Conservation (phyloP, 225 moss, liverwort and hornwort species). For the Pleurozium schreberi region DNA sequence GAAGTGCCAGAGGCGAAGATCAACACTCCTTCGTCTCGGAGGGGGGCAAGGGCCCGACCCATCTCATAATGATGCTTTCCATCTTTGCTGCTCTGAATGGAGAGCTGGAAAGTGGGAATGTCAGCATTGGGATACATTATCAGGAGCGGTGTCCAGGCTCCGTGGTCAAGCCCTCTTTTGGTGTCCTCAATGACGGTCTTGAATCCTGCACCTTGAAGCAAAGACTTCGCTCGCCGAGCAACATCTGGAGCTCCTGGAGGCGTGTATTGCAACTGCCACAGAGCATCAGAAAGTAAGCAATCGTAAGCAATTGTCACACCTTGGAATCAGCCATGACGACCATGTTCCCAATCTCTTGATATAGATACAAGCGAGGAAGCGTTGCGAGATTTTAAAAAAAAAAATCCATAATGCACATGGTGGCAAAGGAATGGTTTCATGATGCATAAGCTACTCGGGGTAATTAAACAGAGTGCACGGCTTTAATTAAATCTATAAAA, state of each 20-base stretch:
- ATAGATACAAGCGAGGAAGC: neutral
- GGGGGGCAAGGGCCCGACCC: slow-evolving; percentile 70
- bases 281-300: neutral
- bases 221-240: slow-evolving; percentile 44
- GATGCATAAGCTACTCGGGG: neutral
- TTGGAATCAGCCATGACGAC: neutral
- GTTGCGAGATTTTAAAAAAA: neutral
- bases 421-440: neutral
- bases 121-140: slow-evolving; percentile 63
- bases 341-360: too few species aligned
- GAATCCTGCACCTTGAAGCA: slow-evolving; percentile 63
- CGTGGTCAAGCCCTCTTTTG: slow-evolving; percentile 74
- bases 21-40: slow-evolving; percentile 66
- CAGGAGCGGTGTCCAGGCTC: slow-evolving; percentile 69
- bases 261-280: slow-evolving; percentile 49
- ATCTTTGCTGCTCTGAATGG: slow-evolving; percentile 40
- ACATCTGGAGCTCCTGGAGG: slow-evolving; percentile 66
- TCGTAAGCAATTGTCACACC: neutral
- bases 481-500: neutral
- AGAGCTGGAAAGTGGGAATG: slow-evolving; percentile 70
- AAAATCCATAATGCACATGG: neutral
- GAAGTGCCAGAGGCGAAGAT: slow-evolving; percentile 68
- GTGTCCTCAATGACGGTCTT: slow-evolving; percentile 38
- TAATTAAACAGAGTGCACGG: neutral
- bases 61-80: slow-evolving; percentile 56